Evolutionary conservation across 2,329 filamentous ascomycete genomes (phyloP), one percentile per base, ranked within the genome.

Genomic region (Phialophora verrucosa): DNA sequence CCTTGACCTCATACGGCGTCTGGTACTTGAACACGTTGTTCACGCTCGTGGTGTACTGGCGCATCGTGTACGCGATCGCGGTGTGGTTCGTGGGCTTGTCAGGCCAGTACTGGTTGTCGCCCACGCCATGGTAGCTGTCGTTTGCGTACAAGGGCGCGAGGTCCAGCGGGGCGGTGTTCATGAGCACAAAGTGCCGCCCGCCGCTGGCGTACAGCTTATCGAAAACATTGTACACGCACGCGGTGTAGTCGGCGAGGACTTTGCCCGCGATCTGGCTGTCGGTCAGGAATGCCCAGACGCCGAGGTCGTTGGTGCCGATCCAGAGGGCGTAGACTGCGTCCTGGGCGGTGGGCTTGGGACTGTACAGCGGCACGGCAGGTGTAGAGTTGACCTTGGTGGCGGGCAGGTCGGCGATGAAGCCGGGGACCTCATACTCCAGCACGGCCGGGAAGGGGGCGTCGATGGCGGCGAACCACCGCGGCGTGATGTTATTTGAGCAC

Each of bases 301-400:
- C 90, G 10, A 94, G 80, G 73, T 95, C 91, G 74, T 94, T 94
- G 27, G 90, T 93, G 2, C 91, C 91, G 72, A 93, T 92, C 90
- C 90, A 93, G 59, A 93, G 84, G 0, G 87, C 83, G 73, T 92
- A 93, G 2, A 91, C 87, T 0, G 90, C 66, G 25, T 66, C 63
- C 17, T 58, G 32, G 17, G 70, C 55, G 0, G 69, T 59, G 32
- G 72, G 62, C 6, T 63, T 44, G 0, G 69, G 65, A 7, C 60
- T 63, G 54, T 68, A 71, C 53, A 62, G 68, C 25, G 65, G 56
- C 11, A 62, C 55, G 23, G 63, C 57, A 7, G 69, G 67, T 2
- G 68, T 68, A 44, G 63, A 64, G 57, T 71, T 71, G 64, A 65
- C 51, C 4, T 65, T 65, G 7, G 47, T 60, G 11, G 69, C 54